phyloP scores from a whole-genome alignment of 2,329 filamentous ascomycete genomes.

The Onygenales sp. region DNA sequence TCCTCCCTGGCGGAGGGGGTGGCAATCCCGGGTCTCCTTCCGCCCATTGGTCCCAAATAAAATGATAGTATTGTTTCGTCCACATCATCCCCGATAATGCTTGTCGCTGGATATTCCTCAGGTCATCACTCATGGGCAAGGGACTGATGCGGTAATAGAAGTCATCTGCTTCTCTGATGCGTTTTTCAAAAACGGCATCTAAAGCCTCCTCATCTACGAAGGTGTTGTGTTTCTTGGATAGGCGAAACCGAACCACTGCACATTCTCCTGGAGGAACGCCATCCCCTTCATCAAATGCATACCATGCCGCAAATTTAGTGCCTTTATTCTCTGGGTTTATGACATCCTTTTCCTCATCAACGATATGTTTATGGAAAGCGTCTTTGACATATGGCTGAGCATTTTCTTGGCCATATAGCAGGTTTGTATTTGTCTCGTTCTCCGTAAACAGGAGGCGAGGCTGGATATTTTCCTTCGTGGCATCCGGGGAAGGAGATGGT shows the following conservation, averaged over 20 bases:
- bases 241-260: slow-evolving; percentile 84
- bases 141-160: slow-evolving; percentile 93
- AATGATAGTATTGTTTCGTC: slow-evolving; percentile 95
- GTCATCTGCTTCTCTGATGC: slow-evolving; percentile 84
- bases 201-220: slow-evolving; percentile 90
- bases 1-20: slow-evolving; percentile 70
- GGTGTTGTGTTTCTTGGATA: slow-evolving; percentile 64
- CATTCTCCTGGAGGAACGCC: slow-evolving; percentile 86
- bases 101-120: slow-evolving; percentile 90
- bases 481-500: slow-evolving; percentile 76
- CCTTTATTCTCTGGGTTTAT: slow-evolving; percentile 72
- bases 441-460: slow-evolving; percentile 86
- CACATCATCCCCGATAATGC: slow-evolving; percentile 96
- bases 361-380: slow-evolving; percentile 82
- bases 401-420: slow-evolving; percentile 70
- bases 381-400: slow-evolving; percentile 83
- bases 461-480: slow-evolving; percentile 70
- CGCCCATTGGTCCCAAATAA: slow-evolving; percentile 96
- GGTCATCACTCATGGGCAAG: slow-evolving; percentile 83
- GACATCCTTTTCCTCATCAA: slow-evolving; percentile 68
- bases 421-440: slow-evolving; percentile 82
- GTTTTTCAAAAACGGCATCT: slow-evolving; percentile 79
- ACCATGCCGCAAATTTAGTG: slow-evolving; percentile 89
- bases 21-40: slow-evolving; percentile 86
- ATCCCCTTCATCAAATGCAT: slow-evolving; percentile 78